Base-by-base conservation (phyloP, 2,329 filamentous ascomycete genomes). In the Neoarthrinium moseri region DNA sequence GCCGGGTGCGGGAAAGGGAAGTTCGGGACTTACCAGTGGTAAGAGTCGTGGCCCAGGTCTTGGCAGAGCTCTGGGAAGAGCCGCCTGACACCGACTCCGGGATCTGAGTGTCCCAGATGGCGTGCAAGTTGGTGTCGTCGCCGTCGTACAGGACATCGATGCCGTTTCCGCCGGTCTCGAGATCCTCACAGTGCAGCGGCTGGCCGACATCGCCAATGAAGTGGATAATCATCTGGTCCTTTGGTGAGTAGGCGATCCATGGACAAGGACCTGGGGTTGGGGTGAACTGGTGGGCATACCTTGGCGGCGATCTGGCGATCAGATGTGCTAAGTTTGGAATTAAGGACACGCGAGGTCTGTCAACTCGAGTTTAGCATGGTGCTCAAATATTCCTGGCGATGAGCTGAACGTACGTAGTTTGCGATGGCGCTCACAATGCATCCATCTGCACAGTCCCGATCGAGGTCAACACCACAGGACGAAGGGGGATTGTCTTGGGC, bases 361-460 rank as follows among this genome's bases (percentile, higher is more conserved):
- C 18, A n/a, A n/a, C n/a, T n/a, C n/a, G n/a, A n/a, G n/a, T n/a
- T n/a, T n/a, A n/a, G n/a, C n/a, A n/a, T n/a, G n/a, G n/a, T n/a
- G n/a, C n/a, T n/a, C n/a, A n/a, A n/a, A n/a, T n/a, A n/a, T n/a
- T n/a, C n/a, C n/a, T n/a, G n/a, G n/a, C n/a, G 10, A 21, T 6
- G n/a, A n/a, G 15, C 13, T 7, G 6, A 46, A n/a, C 51, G 20
- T 20, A 51, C 51, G 40, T 66, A 68, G 49, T 68, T 71, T 53
- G 65, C 59, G 11, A 72, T 67, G 4, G 81, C 78, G 48, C 67
- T 78, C 45, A 87, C 74, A 36, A 86, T 71, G 65, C 83, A 87
- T n/a, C 81, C 82, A 10, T 65, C 68, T 8, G 64, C 78, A 68
- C 83, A 87, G 66, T 86, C 83, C 44, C 83, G 77, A 20, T 71